These are phyloP conservation scores for Tetrahymena elliotti DNA, from an alignment of 73 alveolate species.

Conservation along the genomic window DNA sequence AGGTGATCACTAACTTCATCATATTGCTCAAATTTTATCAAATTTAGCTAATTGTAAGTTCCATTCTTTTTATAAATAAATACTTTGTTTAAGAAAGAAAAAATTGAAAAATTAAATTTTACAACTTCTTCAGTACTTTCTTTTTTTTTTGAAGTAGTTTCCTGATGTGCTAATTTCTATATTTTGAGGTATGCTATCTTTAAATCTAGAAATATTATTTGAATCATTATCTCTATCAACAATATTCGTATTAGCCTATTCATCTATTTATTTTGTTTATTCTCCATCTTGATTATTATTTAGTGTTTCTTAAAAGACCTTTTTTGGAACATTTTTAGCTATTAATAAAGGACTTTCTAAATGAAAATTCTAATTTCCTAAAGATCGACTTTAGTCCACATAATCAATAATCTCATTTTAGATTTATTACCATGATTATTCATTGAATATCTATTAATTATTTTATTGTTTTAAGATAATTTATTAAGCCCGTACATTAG, in stretches of 20 bases:
- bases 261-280: not conserved
- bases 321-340: not conserved
- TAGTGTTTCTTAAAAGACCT: not conserved
- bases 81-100: too few relatives aligned
- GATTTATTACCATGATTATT: not conserved
- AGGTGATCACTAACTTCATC: too few relatives aligned
- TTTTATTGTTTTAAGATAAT: too few relatives aligned
- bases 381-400: not conserved
- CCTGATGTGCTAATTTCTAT: not conserved
- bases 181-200: not conserved
- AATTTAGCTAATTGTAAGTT: too few relatives aligned
- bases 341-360: not conserved
- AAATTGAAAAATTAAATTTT: too few relatives aligned
- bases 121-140: too few relatives aligned
- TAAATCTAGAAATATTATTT: not conserved
- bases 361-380: not conserved
- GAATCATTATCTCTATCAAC: not conserved
- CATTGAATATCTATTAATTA: too few relatives aligned
- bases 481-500: not conserved
- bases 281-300: not conserved
- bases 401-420: too few relatives aligned
- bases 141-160: too few relatives aligned
- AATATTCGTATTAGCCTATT: not conserved
- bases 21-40: too few relatives aligned
- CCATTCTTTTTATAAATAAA: too few relatives aligned